Evolutionary conservation across 208 protist species (phyloP).

Genomic region (Tritrichomonas musculus): DNA sequence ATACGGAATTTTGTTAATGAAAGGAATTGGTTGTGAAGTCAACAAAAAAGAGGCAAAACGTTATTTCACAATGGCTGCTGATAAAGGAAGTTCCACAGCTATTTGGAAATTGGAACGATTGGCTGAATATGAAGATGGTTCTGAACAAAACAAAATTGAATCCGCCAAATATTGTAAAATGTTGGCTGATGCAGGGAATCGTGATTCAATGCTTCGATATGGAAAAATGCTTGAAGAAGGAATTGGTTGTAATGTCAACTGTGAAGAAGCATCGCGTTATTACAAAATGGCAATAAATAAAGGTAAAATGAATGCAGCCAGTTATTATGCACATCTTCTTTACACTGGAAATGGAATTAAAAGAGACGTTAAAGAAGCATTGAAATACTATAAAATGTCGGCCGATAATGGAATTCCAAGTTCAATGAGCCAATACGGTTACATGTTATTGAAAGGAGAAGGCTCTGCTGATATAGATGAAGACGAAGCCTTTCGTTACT

Average conservation of each 20-base stretch:
- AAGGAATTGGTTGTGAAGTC: neutral
- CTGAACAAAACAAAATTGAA: neutral
- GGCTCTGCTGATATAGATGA: no score
- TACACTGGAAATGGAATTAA: neutral
- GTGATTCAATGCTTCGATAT: neutral
- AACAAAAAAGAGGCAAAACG: neutral
- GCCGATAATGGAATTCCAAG: neutral
- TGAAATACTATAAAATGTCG: neutral
- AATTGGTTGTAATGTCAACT: neutral
- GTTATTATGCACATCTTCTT: neutral
- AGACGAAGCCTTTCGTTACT: no score
- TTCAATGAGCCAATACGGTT: no score
- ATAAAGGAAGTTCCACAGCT: neutral
- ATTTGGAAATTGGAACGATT: neutral
- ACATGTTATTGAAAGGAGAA: no score
- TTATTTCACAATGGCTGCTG: neutral
- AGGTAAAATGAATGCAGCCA: neutral
- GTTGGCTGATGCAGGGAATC: neutral
- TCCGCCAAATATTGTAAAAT: neutral
- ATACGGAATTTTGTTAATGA: no score
- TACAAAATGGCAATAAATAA: neutral
- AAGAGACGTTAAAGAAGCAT: neutral
- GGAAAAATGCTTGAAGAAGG: no score
- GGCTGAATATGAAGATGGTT: neutral
- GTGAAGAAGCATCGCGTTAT: neutral